phyloP scores from a whole-genome alignment of 371 early-diverging fungal genomes.

The Mortierella sp. region DNA sequence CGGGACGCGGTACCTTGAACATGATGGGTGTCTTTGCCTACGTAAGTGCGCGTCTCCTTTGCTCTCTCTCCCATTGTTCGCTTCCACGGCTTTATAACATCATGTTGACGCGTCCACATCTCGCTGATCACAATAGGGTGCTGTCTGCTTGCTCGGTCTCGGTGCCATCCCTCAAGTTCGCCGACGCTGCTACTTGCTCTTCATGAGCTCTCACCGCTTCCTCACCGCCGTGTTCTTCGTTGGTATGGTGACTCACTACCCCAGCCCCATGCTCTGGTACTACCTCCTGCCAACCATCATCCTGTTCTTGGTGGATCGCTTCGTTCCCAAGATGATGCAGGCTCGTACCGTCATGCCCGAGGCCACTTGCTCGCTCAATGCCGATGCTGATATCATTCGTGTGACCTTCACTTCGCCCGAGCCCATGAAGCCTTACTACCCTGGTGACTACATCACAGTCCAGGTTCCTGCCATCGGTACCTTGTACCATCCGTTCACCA shows the following conservation, averaged over 20 bases:
- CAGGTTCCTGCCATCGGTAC: slow-evolving; percentile 33
- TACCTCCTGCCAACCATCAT: slow-evolving; percentile 38
- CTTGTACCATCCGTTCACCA: slow-evolving; percentile 49
- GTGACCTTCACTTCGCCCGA: slow-evolving; percentile 35
- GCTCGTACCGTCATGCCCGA: slow-evolving; percentile 36
- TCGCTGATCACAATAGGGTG: no score
- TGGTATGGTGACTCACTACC: slow-evolving; percentile 35
- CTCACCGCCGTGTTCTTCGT: slow-evolving; percentile 36
- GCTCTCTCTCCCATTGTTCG: not conserved
- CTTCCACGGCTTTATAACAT: no score
- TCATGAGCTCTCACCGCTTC: slow-evolving; percentile 39
- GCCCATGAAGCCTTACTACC: slow-evolving; percentile 50
- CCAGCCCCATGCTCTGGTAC: slow-evolving; percentile 49
- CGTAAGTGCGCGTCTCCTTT: slow-evolving; percentile 13
- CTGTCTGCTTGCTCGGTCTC: slow-evolving; percentile 38
- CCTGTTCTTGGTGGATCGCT: slow-evolving; percentile 49
- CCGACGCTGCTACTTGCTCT: slow-evolving; percentile 34
- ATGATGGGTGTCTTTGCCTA: slow-evolving; percentile 51
- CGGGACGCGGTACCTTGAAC: slow-evolving; percentile 35
- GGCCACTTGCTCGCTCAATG: slow-evolving; percentile 40
- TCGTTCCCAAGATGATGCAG: slow-evolving; percentile 47
- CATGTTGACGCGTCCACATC: no score
- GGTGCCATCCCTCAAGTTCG: slow-evolving; percentile 41
- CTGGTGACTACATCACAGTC: slow-evolving; percentile 41
- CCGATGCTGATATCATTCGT: slow-evolving; percentile 44